Evolutionary conservation across 176 grass and related monocot genomes (phyloP).

Genomic region (Oryza meyeriana): DNA sequence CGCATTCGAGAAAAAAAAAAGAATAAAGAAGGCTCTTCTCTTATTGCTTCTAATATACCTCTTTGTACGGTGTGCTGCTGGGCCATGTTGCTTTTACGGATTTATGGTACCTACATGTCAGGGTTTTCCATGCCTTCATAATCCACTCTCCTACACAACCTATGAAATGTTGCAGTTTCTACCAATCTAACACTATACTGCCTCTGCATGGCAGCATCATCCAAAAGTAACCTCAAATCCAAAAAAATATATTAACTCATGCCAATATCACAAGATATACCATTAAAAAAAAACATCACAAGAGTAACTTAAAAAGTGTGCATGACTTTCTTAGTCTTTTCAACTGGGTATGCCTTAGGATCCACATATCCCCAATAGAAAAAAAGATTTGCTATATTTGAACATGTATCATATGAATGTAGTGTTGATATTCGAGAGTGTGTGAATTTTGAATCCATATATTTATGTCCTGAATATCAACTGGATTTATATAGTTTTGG

Average conservation of each 20-base stretch:
- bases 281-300: background rate
- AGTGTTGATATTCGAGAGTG: background rate
- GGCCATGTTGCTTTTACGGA: too few relatives aligned
- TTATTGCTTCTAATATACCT: too few relatives aligned
- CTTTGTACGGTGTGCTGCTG: too few relatives aligned
- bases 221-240: background rate
- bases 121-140: too few relatives aligned
- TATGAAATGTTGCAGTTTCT: too few relatives aligned
- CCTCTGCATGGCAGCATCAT: background rate
- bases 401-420: background rate
- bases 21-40: too few relatives aligned
- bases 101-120: too few relatives aligned
- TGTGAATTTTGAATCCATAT: slow-evolving; percentile 4
- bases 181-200: too few relatives aligned
- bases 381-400: background rate
- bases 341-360: background rate
- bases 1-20: too few relatives aligned
- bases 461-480: background rate
- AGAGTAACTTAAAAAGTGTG: background rate
- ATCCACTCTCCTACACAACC: too few relatives aligned
- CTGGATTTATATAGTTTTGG: background rate
- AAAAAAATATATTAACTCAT: too few relatives aligned
- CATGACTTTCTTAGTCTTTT: background rate
- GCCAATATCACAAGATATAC: background rate
- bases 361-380: background rate